Evolutionary conservation across 2,329 filamentous ascomycete species (phyloP).

Genomic region (Fusarium solani-melongenae): DNA sequence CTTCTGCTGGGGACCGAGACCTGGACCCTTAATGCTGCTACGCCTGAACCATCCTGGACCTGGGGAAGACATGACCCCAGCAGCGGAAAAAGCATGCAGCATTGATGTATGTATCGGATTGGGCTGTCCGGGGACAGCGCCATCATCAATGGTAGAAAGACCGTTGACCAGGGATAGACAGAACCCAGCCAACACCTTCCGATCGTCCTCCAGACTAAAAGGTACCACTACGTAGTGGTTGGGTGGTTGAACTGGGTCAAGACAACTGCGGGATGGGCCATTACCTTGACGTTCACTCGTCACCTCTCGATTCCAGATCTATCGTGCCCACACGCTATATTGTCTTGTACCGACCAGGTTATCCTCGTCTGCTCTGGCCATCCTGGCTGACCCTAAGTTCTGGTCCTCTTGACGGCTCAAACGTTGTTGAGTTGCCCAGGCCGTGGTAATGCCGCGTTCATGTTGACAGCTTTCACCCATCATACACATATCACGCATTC

Average conservation of each 20-base stretch:
- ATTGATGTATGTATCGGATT: background rate
- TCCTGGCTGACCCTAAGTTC: background rate
- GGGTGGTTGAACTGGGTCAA: conserved; percentile 18
- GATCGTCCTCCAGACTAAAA: conserved; percentile 18
- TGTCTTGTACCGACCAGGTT: conserved; percentile 2
- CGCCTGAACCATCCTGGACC: conserved; percentile 18
- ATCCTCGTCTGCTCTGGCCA: background rate
- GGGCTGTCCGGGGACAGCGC: background rate
- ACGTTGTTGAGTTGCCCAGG: background rate
- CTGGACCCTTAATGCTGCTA: conserved; percentile 33
- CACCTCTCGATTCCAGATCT: conserved; percentile 23
- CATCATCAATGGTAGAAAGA: background rate
- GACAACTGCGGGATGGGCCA: conserved; percentile 4
- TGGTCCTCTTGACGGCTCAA: background rate
- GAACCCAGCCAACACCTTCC: conserved; percentile 3
- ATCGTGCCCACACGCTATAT: conserved; percentile 3
- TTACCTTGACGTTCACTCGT: conserved; percentile 24
- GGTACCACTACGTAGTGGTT: conserved; percentile 29
- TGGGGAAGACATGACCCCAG: conserved; percentile 5
- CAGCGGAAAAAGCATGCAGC: background rate
- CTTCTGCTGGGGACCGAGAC: conserved; percentile 13
- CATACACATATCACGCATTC: conserved; percentile 17
- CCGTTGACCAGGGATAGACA: background rate
- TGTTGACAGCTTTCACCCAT: background rate
- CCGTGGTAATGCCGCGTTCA: background rate